These are phyloP conservation scores for Cordyceps cateniannulata DNA, from an alignment of 2,329 filamentous ascomycete species.

Conservation along the genomic window DNA sequence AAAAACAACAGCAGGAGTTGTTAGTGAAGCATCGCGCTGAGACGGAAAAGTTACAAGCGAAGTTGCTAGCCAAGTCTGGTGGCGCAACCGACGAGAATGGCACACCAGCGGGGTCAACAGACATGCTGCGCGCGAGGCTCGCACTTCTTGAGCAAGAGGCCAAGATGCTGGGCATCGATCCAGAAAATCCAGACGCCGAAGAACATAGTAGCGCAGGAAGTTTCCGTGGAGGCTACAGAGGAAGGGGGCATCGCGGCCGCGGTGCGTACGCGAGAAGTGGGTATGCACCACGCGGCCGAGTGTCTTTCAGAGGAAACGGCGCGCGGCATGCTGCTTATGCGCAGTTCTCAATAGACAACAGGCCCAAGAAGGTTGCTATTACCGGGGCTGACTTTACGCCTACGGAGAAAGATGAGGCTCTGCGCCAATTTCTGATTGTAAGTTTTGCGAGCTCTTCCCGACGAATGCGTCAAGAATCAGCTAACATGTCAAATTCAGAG, in stretches of 20 bases:
- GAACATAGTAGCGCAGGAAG: constrained; percentile 27
- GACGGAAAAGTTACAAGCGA: constrained; percentile 57
- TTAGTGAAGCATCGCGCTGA: constrained; percentile 59
- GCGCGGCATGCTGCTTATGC: constrained; percentile 51
- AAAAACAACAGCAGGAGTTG: constrained; percentile 56
- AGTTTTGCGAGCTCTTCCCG: constrained; percentile 22
- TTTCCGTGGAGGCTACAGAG: constrained; percentile 28
- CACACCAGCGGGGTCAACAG: constrained; percentile 38
- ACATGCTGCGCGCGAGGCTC: constrained; percentile 62
- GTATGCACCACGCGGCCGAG: constrained; percentile 26
- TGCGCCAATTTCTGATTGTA: constrained; percentile 67
- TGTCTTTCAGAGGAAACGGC: constrained; percentile 34
- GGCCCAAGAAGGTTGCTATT: constrained; percentile 62
- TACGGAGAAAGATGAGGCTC: constrained; percentile 57
- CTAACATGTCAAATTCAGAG: constrained; percentile 35
- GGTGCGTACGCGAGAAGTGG: constrained; percentile 36
- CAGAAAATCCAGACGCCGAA: constrained; percentile 32
- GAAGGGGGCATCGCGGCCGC: constrained; percentile 26
- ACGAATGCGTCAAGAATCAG: neutral
- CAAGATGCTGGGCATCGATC: constrained; percentile 60
- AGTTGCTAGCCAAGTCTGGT: constrained; percentile 22
- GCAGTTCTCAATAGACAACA: constrained; percentile 67
- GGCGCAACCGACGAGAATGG: constrained; percentile 18
- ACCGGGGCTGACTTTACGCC: constrained; percentile 57
- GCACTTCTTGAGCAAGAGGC: constrained; percentile 70